Percentiles rank a stretch among this genome's conserved stretches.
phyloP scores from a whole-genome alignment of 2,329 filamentous ascomycete genomes.

The Colletotrichum magnum region DNA sequence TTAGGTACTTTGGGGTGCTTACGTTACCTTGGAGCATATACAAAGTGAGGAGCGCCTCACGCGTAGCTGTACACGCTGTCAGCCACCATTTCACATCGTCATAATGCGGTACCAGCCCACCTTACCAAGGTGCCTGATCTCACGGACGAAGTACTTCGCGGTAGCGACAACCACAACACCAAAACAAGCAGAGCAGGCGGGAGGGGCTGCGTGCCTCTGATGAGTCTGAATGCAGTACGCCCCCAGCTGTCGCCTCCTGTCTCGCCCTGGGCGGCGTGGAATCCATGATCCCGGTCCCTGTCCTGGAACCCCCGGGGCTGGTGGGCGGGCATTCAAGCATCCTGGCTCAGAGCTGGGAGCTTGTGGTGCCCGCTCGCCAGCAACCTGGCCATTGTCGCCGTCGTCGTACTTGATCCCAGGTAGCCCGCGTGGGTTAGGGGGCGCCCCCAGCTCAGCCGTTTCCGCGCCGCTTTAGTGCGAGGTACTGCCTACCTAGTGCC shows the following conservation, averaged over 20 bases:
- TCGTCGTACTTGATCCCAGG: conserved; percentile 10
- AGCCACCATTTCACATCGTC: too few species aligned
- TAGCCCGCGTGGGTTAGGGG: conserved; percentile 18
- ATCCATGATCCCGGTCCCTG: conserved; percentile 38
- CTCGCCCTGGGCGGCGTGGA: conserved; percentile 16
- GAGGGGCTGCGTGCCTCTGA: too few species aligned
- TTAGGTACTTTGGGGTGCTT: too few species aligned
- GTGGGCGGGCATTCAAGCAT: neutral
- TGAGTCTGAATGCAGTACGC: neutral
- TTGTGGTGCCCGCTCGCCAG: too few species aligned
- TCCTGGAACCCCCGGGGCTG: conserved; percentile 2
- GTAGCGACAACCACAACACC: too few species aligned
- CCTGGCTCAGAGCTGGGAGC: neutral
- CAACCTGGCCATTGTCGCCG: neutral
- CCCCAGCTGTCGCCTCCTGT: conserved; percentile 33
- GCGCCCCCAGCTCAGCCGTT: conserved; percentile 30
- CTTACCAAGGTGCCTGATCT: neutral
- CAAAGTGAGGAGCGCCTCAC: neutral
- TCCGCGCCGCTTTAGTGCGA: conserved; percentile 27
- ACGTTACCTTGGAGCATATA: neutral
- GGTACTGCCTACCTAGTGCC: conserved; percentile 1
- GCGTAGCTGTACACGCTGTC: too few species aligned
- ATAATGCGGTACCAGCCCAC: neutral
- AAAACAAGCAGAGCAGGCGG: too few species aligned
- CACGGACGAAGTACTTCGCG: neutral